Percentiles rank a stretch among this genome's conserved stretches.
phyloP scores from a whole-genome alignment of 2,329 filamentous ascomycete genomes.

The Passalora sequoiae region DNA sequence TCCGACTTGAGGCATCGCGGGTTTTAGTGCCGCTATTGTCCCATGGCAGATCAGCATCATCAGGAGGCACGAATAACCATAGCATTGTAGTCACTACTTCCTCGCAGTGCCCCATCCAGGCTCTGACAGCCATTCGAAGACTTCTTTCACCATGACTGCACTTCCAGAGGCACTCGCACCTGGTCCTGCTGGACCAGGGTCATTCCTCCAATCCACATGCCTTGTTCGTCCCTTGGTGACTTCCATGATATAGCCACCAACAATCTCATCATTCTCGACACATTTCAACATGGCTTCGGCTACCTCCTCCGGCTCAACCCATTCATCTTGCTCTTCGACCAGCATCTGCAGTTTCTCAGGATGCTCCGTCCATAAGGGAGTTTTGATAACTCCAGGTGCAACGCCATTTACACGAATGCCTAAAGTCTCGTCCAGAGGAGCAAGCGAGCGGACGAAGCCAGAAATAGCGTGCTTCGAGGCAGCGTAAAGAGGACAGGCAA shows the following conservation, averaged over 20 bases:
- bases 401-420: slow-evolving; percentile 57
- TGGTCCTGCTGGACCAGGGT: slow-evolving; percentile 48
- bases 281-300: slow-evolving; percentile 55
- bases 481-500: slow-evolving; percentile 42
- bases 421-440: slow-evolving; percentile 43
- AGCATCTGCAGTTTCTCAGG: slow-evolving; percentile 55
- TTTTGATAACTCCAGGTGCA: slow-evolving; percentile 57
- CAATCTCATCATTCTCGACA: slow-evolving; percentile 47
- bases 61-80: too few relatives aligned
- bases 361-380: slow-evolving; percentile 58
- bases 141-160: slow-evolving; percentile 42
- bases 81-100: slow-evolving; percentile 21
- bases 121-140: slow-evolving; percentile 45
- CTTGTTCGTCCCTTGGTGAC: slow-evolving; percentile 50
- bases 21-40: too few relatives aligned
- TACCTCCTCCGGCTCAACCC: slow-evolving; percentile 59
- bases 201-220: slow-evolving; percentile 47
- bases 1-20: too few relatives aligned
- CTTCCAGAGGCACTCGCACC: slow-evolving; percentile 40
- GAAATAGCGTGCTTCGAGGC: slow-evolving; percentile 44
- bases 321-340: slow-evolving; percentile 46
- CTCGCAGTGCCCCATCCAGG: slow-evolving; percentile 46
- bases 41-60: too few relatives aligned
- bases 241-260: slow-evolving; percentile 52
- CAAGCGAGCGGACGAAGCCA: slow-evolving; percentile 48